phyloP scores from a whole-genome alignment of 768 basidiomycete genomes.

The Leccinellum albellum region DNA sequence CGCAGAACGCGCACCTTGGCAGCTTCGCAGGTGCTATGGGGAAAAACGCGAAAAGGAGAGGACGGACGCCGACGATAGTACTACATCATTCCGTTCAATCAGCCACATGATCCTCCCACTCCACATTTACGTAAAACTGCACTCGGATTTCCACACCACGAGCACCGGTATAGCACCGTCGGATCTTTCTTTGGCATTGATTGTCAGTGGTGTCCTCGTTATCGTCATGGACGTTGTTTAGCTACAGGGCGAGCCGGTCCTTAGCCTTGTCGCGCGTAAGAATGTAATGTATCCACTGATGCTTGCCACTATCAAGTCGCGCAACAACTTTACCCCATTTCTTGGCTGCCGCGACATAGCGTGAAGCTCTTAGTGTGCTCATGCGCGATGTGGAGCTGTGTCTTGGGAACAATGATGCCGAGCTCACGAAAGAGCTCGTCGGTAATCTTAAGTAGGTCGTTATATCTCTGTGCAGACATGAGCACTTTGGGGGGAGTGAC shows the following conservation, averaged over 20 bases:
- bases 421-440: conserved; percentile 48
- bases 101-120: too few relatives aligned
- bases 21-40: too few relatives aligned
- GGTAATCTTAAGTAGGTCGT: conserved; percentile 42
- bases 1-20: too few relatives aligned
- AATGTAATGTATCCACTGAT: conserved; percentile 11
- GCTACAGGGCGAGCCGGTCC: conserved; percentile 55
- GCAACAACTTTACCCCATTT: conserved; percentile 47
- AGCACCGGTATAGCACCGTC: conserved; percentile 52
- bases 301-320: conserved; percentile 29
- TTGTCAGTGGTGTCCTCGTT: not conserved
- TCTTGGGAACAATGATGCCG: conserved; percentile 43
- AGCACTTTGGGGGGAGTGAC: too few relatives aligned
- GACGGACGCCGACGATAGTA: too few relatives aligned
- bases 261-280: conserved; percentile 39
- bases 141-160: conserved; percentile 62
- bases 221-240: conserved; percentile 43
- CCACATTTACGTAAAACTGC: conserved; percentile 52
- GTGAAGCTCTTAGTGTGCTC: conserved; percentile 44
- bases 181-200: conserved; percentile 25
- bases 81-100: too few relatives aligned
- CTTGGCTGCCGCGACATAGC: conserved; percentile 40
- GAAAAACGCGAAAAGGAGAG: too few relatives aligned
- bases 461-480: conserved; percentile 33
- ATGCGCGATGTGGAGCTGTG: conserved; percentile 48